Percentiles rank a stretch among this genome's conserved stretches.
Conservation (phyloP, 768 basidiomycete species). For the Boletus patriciae region DNA sequence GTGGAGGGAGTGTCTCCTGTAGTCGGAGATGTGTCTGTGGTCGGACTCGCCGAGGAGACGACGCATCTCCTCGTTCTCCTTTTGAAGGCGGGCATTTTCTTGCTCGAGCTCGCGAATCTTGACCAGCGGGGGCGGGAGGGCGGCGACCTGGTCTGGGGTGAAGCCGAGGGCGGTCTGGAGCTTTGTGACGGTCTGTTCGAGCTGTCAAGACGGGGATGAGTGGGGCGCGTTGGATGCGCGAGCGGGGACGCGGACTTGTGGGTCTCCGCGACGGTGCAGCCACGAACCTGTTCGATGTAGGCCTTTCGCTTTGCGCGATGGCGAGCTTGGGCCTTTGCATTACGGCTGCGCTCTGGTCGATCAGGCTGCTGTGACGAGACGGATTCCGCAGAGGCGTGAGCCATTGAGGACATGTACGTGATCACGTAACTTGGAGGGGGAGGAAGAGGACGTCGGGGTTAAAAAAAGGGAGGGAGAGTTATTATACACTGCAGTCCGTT, state of each 20-base stretch:
- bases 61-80: slow-evolving; percentile 75
- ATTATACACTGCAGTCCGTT: slow-evolving; percentile 29
- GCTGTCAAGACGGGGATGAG: slow-evolving; percentile 39
- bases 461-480: slow-evolving; percentile 40
- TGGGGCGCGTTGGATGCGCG: slow-evolving; percentile 12
- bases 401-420: slow-evolving; percentile 58
- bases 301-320: slow-evolving; percentile 92
- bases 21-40: slow-evolving; percentile 40
- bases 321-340: slow-evolving; percentile 84
- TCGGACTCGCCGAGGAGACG: slow-evolving; percentile 56
- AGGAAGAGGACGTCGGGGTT: slow-evolving; percentile 50
- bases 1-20: slow-evolving; percentile 48
- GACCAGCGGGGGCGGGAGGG: slow-evolving; percentile 67
- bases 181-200: slow-evolving; percentile 84
- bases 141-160: slow-evolving; percentile 71
- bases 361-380: slow-evolving; percentile 46
- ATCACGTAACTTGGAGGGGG: slow-evolving; percentile 40
- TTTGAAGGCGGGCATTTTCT: slow-evolving; percentile 68
- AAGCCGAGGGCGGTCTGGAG: slow-evolving; percentile 74
- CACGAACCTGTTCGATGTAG: slow-evolving; percentile 79
- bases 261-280: slow-evolving; percentile 1
- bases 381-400: slow-evolving; percentile 48
- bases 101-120: slow-evolving; percentile 83
- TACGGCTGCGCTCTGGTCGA: slow-evolving; percentile 82
- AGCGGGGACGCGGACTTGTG: slow-evolving; percentile 4